phyloP scores from a whole-genome alignment of 306 rosid genomes.

The Neltuma alba region DNA sequence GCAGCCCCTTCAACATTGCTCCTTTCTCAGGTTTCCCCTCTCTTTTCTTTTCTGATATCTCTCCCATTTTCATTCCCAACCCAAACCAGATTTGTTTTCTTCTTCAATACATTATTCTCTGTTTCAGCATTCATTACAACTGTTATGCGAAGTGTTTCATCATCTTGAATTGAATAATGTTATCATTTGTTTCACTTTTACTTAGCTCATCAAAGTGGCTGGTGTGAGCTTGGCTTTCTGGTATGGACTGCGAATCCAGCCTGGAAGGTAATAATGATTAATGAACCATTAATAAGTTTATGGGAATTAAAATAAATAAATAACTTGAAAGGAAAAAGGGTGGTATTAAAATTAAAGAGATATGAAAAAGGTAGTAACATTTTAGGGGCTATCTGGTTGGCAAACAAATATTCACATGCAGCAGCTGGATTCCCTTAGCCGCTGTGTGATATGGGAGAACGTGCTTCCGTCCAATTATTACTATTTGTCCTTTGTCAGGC shows the following conservation, averaged over 20 bases:
- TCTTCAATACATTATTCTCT: neutral
- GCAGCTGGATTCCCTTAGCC: neutral
- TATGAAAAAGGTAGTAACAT: neutral
- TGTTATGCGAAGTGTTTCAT: neutral
- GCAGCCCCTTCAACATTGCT: conserved; percentile 68
- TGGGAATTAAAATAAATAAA: neutral
- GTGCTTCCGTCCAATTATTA: neutral
- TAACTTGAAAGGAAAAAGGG: neutral
- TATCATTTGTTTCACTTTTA: neutral
- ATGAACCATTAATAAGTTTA: neutral
- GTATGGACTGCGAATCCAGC: neutral
- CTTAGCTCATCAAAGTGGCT: neutral
- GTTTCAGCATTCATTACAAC: neutral
- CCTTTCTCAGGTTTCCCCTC: conserved; percentile 53
- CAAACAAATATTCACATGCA: neutral
- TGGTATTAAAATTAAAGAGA: neutral
- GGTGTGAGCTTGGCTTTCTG: neutral
- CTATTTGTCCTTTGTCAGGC: neutral
- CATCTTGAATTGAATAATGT: neutral
- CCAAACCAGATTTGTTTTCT: neutral
- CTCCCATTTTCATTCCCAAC: neutral
- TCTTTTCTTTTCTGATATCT: neutral
- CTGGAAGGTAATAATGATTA: conserved; percentile 1
- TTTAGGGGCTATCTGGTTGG: neutral
- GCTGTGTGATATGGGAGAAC: neutral